A percentile compares a stretch with the other conserved stretches of the same genome.
phyloP scores from a whole-genome alignment of 2,329 filamentous ascomycete genomes.

The Exophiala aquamarina region DNA sequence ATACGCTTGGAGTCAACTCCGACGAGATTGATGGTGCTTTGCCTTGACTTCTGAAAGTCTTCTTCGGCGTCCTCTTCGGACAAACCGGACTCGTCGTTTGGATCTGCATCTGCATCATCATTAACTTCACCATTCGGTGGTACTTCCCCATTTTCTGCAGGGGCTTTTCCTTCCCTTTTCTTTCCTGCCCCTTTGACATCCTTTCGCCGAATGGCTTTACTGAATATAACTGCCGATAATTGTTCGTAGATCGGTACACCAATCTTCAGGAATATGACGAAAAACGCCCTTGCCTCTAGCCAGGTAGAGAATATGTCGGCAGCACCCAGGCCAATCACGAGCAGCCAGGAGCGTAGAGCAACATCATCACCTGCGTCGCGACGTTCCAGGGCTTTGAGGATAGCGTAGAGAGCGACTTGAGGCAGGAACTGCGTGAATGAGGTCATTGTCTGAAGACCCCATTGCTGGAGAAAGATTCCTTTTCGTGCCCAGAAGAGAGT shows the following conservation, averaged over 20 bases:
- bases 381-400: slow-evolving; percentile 65
- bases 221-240: slow-evolving; percentile 70
- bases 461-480: slow-evolving; percentile 58
- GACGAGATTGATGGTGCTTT: slow-evolving; percentile 74
- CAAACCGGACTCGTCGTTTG: slow-evolving; percentile 36
- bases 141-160: slow-evolving; percentile 13
- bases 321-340: slow-evolving; percentile 65
- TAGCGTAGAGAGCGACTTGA: slow-evolving; percentile 66
- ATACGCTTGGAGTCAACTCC: slow-evolving; percentile 73
- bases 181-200: slow-evolving; percentile 64
- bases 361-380: slow-evolving; percentile 48
- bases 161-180: slow-evolving; percentile 31
- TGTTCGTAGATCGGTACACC: slow-evolving; percentile 68
- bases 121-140: slow-evolving; percentile 30
- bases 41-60: slow-evolving; percentile 58
- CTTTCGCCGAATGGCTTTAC: slow-evolving; percentile 74
- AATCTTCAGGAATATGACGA: slow-evolving; percentile 64
- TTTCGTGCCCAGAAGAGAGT: slow-evolving; percentile 61
- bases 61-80: slow-evolving; percentile 49
- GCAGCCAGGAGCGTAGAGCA: slow-evolving; percentile 61
- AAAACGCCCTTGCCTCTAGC: slow-evolving; percentile 66
- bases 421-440: slow-evolving; percentile 67
- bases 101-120: slow-evolving; percentile 33
- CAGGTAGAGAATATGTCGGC: slow-evolving; percentile 57
- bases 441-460: slow-evolving; percentile 53